phyloP scores from a whole-genome alignment of 2,329 filamentous ascomycete genomes.

The Neonectria hederae region DNA sequence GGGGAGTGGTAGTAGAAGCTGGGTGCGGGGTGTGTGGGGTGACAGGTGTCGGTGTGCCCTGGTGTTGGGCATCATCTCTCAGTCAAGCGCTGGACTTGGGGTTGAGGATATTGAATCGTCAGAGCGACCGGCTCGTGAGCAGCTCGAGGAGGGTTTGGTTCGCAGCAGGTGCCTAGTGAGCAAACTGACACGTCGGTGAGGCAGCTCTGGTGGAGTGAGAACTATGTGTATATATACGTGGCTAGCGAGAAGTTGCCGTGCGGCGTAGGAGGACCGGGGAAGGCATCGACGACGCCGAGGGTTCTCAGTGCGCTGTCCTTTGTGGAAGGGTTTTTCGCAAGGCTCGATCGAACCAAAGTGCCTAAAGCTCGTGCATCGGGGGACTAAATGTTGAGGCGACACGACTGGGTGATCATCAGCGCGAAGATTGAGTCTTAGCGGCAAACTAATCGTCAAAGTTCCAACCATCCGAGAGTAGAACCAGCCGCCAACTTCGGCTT shows the following conservation, averaged over 20 bases:
- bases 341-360: not conserved
- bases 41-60: not conserved
- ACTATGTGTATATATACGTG: constrained; percentile 20
- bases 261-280: not conserved
- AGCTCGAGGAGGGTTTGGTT: not conserved
- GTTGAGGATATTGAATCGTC: constrained; percentile 1
- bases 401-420: constrained; percentile 3
- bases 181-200: constrained; percentile 8
- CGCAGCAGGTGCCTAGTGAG: constrained; percentile 11
- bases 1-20: no score
- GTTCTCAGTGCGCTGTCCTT: not conserved
- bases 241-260: constrained; percentile 4
- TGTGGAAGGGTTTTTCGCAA: not conserved
- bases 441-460: constrained; percentile 27
- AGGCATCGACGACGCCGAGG: not conserved
- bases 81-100: not conserved
- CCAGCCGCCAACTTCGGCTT: constrained; percentile 21
- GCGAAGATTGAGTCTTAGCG: constrained; percentile 1
- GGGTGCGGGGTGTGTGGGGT: no score
- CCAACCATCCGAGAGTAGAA: constrained; percentile 27
- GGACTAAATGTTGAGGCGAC: constrained; percentile 6
- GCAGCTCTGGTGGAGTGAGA: constrained; percentile 1
- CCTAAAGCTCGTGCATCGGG: constrained; percentile 11
- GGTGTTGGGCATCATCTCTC: not conserved
- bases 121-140: constrained; percentile 2